Evolutionary conservation across 179 eudicot genomes (phyloP).

Genomic region (Beta corolliflora): DNA sequence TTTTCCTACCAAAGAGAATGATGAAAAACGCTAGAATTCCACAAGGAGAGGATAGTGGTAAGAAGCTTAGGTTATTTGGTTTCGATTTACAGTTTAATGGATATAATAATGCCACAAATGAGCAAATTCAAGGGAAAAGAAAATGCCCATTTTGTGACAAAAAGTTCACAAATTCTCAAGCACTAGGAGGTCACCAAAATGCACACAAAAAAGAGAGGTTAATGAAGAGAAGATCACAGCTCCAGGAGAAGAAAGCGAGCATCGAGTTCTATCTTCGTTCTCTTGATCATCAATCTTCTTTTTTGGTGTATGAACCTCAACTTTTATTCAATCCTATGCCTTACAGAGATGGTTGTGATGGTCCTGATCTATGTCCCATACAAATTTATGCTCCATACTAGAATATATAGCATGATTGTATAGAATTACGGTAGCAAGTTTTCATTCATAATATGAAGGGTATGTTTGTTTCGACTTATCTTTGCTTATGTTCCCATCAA

Average conservation of each 20-base stretch:
- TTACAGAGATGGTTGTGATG: conserved; percentile 4
- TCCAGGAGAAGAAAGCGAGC: conserved; percentile 28
- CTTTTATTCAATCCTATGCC: not conserved
- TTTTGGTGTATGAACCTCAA: not conserved
- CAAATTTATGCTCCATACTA: conserved; percentile 25
- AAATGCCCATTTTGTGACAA: conserved; percentile 29
- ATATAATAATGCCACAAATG: not conserved
- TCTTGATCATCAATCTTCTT: conserved; percentile 7
- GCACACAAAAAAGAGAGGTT: conserved; percentile 36
- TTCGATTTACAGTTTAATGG: conserved; percentile 5
- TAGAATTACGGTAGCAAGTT: not conserved
- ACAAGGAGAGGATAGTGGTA: not conserved
- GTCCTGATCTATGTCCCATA: conserved; percentile 14
- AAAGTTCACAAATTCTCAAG: conserved; percentile 26
- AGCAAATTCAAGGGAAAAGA: conserved; percentile 11
- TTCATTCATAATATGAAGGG: too few relatives aligned
- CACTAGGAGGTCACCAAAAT: conserved; percentile 35
- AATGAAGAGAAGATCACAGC: conserved; percentile 15
- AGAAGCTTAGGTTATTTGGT: conserved; percentile 31
- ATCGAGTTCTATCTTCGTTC: conserved; percentile 22
- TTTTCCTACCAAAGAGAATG: not conserved
- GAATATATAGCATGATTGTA: not conserved
- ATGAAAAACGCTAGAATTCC: not conserved
- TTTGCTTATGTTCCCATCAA: too few relatives aligned
- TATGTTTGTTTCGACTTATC: too few relatives aligned